Evolutionary conservation across 768 basidiomycete species (phyloP), one percentile per base, ranked within the genome.

Genomic region (Suillus fuscotomentosus): DNA sequence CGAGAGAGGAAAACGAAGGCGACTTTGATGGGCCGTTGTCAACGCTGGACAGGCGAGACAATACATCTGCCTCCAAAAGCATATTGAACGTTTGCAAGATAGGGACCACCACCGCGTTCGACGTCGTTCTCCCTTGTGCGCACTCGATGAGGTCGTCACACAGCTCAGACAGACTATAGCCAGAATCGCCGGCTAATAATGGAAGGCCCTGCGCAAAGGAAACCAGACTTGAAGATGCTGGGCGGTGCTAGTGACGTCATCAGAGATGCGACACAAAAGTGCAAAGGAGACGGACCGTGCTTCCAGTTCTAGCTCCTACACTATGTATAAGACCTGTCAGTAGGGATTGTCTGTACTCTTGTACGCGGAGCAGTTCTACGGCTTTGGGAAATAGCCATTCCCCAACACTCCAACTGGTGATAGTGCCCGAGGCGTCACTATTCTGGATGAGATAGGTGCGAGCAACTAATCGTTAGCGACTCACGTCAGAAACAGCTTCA

Each of bases 91-190:
- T 88, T 70, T 92, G 88, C 65, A 97, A 75, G 13, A 90, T 83
- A 0, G 97, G 95, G n/a, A 97, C 81, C 47, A 97, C 88, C 36
- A 92, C 78, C 11, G 82, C 78, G 71, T 97, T 98, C 10, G 84
- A 82, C 14, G 80, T 75, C 43, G 86, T 69, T 66, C 89, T 86
- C 41, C 78, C 69, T 64, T 83, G 82, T 0, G 83, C 86, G 63
- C 86, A 81, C 5, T 73, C 72, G 27, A 88, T 65, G 42, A 96
- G 82, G 71, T 92, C 88, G 8, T 77, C 73, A 17, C 85, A 77
- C 14, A 95, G 78, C n/a, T 75, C 72, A 11, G 79, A 69, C 42
- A 88, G 78, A 68, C 79, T 80, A 70, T 88, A 90, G 36, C 67
- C 74, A 64, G 63, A 69, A 22, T 64, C 69, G 24, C 66, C 68